Base-by-base conservation (phyloP, 2,329 filamentous ascomycete genomes). In the Stachybotrys elegans region DNA sequence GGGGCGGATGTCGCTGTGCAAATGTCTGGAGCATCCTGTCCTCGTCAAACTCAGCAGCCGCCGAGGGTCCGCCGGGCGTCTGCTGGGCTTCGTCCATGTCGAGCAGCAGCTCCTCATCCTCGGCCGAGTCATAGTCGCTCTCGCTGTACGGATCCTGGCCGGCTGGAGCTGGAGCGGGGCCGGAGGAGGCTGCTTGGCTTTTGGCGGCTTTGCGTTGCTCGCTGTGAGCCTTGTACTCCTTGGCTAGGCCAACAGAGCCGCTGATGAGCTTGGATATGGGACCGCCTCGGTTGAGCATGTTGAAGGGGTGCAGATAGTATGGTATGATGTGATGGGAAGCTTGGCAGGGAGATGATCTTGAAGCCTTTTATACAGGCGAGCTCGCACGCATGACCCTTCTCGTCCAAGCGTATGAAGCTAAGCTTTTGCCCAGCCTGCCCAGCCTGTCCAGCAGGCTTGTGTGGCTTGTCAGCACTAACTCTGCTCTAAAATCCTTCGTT, bases 141-240 rank as follows among this genome's bases (percentile, higher is more conserved):
- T 36, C 16, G 14, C 4, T 20, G 16, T 16, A 19, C 13, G 12
- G 14, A 19, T 16, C 5, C 19, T 17, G 12, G 5, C 16, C 6
- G 4, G 7, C 5, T 7, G 34, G 17, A 36, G 34, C 6, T n/a
- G n/a, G n/a, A n/a, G n/a, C n/a, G 7, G n/a, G 17, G 17, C 6
- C 16, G 4, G 34, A 7, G 29, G 39, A 14, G 35, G 41, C 5
- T 23, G 34, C 19, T 27, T 37, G 31, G 21, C 22, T 9, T 6
- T 36, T 20, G 4, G 32, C 34, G 14, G 42, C 32, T 16, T 38
- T 43, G 21, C 42, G 42, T 23, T 43, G 32, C 22, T 29, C 11
- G 16, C 42, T 43, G 19, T 43, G 32, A 13, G 42, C 42, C 34
- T 43, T 43, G 34, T 43, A 43, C 34, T 43, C 42, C 17, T 43